These are phyloP conservation scores for Paxillus ammoniavirescens DNA, from an alignment of 768 basidiomycete genomes.

Conservation along the genomic window DNA sequence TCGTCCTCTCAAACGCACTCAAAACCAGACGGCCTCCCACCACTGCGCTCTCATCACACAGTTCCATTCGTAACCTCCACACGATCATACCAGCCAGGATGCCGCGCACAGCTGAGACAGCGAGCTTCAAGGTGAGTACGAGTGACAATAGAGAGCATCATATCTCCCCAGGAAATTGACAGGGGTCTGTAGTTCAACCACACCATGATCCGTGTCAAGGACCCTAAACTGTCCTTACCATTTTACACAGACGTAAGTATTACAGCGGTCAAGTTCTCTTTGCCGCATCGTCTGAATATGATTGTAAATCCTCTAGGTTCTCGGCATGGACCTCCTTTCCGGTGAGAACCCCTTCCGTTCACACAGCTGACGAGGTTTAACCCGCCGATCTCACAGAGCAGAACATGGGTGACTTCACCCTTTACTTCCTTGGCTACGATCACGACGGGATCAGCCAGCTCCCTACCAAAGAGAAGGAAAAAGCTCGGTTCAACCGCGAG, in stretches of 20 bases:
- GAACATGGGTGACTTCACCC: constrained; percentile 60
- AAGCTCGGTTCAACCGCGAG: constrained; percentile 59
- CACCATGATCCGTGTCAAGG: constrained; percentile 87
- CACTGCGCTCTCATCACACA: constrained; percentile 1
- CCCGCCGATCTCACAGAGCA: constrained; percentile 40
- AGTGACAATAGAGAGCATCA: not conserved
- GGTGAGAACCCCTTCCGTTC: constrained; percentile 31
- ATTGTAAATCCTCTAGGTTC: constrained; percentile 33
- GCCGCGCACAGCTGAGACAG: constrained; percentile 64
- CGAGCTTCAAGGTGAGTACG: constrained; percentile 54
- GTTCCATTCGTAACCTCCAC: constrained; percentile 3
- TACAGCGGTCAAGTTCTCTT: not conserved
- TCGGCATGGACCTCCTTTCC: constrained; percentile 77
- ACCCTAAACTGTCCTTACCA: constrained; percentile 73
- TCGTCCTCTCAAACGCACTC: constrained; percentile 3
- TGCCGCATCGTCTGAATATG: not conserved
- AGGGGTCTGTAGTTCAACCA: constrained; percentile 63
- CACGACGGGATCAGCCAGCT: constrained; percentile 47
- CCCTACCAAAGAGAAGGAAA: constrained; percentile 51
- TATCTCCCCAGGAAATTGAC: not conserved
- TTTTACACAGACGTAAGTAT: constrained; percentile 73
- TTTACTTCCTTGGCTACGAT: constrained; percentile 87
- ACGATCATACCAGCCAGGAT: constrained; percentile 35
- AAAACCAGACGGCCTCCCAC: constrained; percentile 4
- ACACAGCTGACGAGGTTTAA: not conserved